Evolutionary conservation across 371 early-diverging fungal species (phyloP), one percentile per base, ranked within the genome.

Genomic region (Syncephalastrum monosporum): DNA sequence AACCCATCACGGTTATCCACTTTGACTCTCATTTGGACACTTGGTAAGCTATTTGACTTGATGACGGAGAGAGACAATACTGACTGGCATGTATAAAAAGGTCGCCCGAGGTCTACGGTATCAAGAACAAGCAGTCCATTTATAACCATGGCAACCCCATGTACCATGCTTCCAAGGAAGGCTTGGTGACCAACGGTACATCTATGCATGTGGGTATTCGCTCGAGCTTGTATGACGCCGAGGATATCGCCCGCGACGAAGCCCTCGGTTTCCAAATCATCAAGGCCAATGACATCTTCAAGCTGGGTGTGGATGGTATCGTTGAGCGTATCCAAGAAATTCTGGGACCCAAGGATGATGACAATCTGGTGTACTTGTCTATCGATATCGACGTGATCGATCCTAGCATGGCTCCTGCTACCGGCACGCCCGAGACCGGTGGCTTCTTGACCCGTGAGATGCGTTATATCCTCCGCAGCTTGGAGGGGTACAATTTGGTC

Each of bases 341-440:
- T 5, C 52, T 81, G 14, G 79, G 79, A 3, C 52, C 65, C 3
- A 56, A 61, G 46, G 53, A 52, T 19, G 47, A 68, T 3, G 69
- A 79, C 21, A 62, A 61, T 3, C 52, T 69, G 14, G 67, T 79
- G 0, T 81, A 81, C 52, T 51, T 81, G 10, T 79, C 80, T 3
- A 67, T 81, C 53, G 81, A 81, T 53, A 81, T 81, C 52, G 81
- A 81, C 64, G 76, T 76, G 1, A 63, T 81, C 56, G 78, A 81
- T 54, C 81, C 81, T 14, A 71, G 72, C 48, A 71, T 72, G 62
- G 81, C 81, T 14, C 81, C 81, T 43, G 81, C 75, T 4, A 77
- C 77, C 13, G 79, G 81, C 15, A 81, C 81, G 14, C 75, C 77
- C n/a, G 81, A 81, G 50, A 63, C 71, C n/a, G 81, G 81, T 33